Conservation (phyloP, 495 filamentous ascomycete genomes). For the Tuber magnatum region DNA sequence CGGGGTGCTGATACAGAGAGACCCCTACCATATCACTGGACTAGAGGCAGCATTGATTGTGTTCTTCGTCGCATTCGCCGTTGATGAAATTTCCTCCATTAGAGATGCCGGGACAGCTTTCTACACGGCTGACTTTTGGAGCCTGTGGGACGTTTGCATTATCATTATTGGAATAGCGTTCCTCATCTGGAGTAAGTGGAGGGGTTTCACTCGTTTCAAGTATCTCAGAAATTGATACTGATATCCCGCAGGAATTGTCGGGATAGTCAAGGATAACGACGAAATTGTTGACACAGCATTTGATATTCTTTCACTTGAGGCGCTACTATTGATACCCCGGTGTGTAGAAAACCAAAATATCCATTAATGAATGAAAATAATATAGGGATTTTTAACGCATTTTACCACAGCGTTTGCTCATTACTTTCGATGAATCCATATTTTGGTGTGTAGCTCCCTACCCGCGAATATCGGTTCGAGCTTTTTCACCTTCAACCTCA, state of each 20-base stretch:
- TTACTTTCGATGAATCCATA: conserved; percentile 83
- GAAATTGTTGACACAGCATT: conserved; percentile 69
- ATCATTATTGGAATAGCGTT: conserved; percentile 71
- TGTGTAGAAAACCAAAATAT: conserved; percentile 26
- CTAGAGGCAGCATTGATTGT: conserved; percentile 53
- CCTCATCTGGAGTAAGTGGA: conserved; percentile 59
- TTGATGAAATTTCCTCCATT: conserved; percentile 77
- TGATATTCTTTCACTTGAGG: conserved; percentile 81
- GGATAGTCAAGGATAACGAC: conserved; percentile 55
- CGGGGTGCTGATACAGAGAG: conserved; percentile 62
- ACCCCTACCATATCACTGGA: conserved; percentile 46
- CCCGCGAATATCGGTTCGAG: not conserved
- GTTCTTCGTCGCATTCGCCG: conserved; percentile 78
- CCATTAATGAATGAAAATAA: conserved; percentile 10
- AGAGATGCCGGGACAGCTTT: conserved; percentile 74
- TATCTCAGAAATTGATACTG: conserved; percentile 4
- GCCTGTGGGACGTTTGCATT: conserved; percentile 77
- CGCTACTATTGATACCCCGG: conserved; percentile 81
- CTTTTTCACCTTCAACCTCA: not conserved
- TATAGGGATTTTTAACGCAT: not conserved
- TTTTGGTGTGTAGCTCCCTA: conserved; percentile 58
- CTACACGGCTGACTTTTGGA: conserved; percentile 86
- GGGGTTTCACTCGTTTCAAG: conserved; percentile 3
- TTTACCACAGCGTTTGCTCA: conserved; percentile 60
- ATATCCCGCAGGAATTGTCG: conserved; percentile 56